Conservation (phyloP, 106 monocot species). For the Gastrodia elata region DNA sequence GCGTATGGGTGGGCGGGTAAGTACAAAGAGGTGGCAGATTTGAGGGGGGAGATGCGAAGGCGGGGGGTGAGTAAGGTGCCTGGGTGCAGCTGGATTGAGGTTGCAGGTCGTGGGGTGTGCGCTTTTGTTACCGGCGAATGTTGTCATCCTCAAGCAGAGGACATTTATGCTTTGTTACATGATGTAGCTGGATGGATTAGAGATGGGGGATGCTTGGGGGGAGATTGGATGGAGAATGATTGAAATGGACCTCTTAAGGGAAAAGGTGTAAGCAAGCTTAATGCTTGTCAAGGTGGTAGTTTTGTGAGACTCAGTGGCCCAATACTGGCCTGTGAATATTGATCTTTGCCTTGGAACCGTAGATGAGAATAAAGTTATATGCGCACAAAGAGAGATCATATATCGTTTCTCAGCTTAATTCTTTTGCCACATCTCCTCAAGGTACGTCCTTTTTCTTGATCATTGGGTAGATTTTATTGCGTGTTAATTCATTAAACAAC, state of each 20-base stretch:
- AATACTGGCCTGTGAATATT: neutral
- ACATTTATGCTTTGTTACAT: constrained; percentile 29
- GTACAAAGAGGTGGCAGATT: constrained; percentile 31
- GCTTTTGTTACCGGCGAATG: constrained; percentile 40
- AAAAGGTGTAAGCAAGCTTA: neutral
- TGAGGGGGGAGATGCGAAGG: constrained; percentile 41
- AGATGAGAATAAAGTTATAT: too few species aligned
- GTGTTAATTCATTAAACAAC: too few species aligned
- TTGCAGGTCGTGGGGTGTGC: constrained; percentile 26
- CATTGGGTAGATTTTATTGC: too few species aligned
- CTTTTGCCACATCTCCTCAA: too few species aligned
- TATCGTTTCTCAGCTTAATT: too few species aligned
- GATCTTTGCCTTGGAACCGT: too few species aligned
- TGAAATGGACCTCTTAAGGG: neutral
- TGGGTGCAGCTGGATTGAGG: constrained; percentile 81
- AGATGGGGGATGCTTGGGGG: constrained; percentile 15
- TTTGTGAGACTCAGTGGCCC: neutral
- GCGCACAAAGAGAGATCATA: too few species aligned
- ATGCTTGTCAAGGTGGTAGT: neutral
- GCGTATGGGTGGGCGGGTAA: constrained; percentile 46
- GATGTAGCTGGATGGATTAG: constrained; percentile 27
- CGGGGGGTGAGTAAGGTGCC: constrained; percentile 45
- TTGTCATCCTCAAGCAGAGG: constrained; percentile 21
- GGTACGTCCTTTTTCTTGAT: too few species aligned
- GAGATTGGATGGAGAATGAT: neutral